phyloP scores from a whole-genome alignment of 2,329 filamentous ascomycete species.

The Aschersonia sp. region DNA sequence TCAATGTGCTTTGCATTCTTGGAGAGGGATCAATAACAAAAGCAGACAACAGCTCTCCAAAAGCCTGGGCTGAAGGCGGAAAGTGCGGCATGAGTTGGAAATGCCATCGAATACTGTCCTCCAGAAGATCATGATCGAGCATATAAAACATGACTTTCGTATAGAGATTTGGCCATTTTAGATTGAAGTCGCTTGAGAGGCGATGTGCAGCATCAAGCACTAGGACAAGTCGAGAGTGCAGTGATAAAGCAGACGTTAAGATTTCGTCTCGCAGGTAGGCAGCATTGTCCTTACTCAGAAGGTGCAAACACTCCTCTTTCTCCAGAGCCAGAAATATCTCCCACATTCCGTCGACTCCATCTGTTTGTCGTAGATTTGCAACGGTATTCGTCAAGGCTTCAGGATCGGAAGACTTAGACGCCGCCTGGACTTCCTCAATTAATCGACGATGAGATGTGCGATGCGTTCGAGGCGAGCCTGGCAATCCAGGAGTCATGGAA shows the following conservation, averaged over 20 bases:
- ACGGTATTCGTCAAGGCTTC: conserved; percentile 9
- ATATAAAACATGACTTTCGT: conserved; percentile 28
- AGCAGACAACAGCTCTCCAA: conserved; percentile 26
- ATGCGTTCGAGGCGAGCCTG: background rate
- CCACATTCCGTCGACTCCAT: conserved; percentile 14
- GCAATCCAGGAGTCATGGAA: no score
- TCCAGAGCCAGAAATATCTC: conserved; percentile 11
- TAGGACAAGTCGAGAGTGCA: conserved; percentile 10
- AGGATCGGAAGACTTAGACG: conserved; percentile 5
- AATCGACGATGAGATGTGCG: background rate
- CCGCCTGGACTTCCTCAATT: background rate
- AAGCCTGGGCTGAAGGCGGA: conserved; percentile 23
- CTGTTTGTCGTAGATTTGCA: conserved; percentile 6
- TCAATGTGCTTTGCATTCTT: conserved; percentile 23
- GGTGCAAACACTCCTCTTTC: conserved; percentile 4
- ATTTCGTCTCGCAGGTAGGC: conserved; percentile 15
- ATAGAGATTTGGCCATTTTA: conserved; percentile 36
- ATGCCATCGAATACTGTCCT: conserved; percentile 32
- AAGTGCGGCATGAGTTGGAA: conserved; percentile 27
- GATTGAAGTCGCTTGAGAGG: conserved; percentile 21
- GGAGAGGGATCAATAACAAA: conserved; percentile 24
- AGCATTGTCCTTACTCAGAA: conserved; percentile 10
- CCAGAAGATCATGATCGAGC: conserved; percentile 22
- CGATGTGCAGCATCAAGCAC: conserved; percentile 13
- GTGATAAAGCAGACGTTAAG: conserved; percentile 13